Evolutionary conservation across 495 filamentous ascomycete genomes (phyloP).

Genomic region (Aspergillus kassunensis): DNA sequence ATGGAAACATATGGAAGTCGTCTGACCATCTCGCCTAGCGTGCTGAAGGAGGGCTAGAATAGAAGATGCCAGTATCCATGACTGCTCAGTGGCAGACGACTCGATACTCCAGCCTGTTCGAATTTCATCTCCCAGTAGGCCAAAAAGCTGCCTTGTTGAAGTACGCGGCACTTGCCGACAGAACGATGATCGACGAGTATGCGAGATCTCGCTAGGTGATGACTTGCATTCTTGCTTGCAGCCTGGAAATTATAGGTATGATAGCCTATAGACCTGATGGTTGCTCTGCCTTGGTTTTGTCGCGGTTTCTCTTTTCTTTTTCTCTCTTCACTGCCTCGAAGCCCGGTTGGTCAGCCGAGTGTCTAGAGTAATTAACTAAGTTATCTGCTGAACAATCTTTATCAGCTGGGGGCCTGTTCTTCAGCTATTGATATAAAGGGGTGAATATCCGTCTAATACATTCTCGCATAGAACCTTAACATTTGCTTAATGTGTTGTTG

Average conservation of each 20-base stretch:
- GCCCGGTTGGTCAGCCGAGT: conserved; percentile 7
- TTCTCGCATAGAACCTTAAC: too few species aligned
- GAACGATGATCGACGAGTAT: too few species aligned
- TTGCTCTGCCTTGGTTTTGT: too few species aligned
- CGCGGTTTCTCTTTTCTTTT: neutral
- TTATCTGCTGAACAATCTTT: neutral
- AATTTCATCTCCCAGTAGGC: too few species aligned
- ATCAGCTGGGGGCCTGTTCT: conserved; percentile 9
- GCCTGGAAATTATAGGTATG: too few species aligned
- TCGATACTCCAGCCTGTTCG: too few species aligned
- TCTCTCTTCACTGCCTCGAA: neutral
- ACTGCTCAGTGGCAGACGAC: neutral
- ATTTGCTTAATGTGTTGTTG: too few species aligned
- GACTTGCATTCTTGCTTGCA: too few species aligned
- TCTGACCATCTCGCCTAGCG: conserved; percentile 12
- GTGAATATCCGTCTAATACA: neutral
- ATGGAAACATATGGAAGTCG: conserved; percentile 16
- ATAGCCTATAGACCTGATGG: neutral
- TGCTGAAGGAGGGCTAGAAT: conserved; percentile 2
- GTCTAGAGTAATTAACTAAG: neutral
- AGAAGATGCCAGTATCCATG: neutral
- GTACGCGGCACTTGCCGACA: too few species aligned
- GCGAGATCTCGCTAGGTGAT: too few species aligned
- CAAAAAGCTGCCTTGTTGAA: too few species aligned
- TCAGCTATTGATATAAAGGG: conserved; percentile 1